A percentile compares a stretch with the other conserved stretches of the same genome.
phyloP scores from a whole-genome alignment of 202 grass and related monocot species.

The Schoenoplectus tabernaemontani region DNA sequence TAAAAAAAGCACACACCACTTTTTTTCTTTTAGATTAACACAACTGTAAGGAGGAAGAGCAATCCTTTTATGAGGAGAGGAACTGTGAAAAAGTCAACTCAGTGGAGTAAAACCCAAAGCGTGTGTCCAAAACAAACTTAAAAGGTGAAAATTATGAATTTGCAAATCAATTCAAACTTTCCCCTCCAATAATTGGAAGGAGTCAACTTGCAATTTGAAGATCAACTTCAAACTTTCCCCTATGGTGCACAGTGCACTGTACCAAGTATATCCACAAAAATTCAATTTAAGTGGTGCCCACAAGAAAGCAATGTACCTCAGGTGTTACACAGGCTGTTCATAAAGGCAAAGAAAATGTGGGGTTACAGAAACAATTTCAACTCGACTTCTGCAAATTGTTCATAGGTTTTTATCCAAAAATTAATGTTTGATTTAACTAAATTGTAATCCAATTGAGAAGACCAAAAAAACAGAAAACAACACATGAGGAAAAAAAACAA shows the following conservation, averaged over 20 bases:
- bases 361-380: neutral
- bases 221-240: conserved; percentile 8
- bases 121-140: neutral
- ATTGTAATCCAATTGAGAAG: neutral
- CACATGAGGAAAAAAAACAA: neutral
- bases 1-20: neutral
- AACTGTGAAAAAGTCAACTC: conserved; percentile 1
- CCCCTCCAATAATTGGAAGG: neutral
- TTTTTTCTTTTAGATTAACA: neutral
- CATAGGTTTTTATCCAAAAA: neutral
- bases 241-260: neutral
- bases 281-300: neutral
- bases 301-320: neutral
- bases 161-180: neutral
- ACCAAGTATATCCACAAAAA: neutral
- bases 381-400: neutral
- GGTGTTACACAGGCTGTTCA: neutral
- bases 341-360: neutral
- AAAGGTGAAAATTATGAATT: neutral
- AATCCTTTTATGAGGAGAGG: too few species aligned
- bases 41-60: neutral
- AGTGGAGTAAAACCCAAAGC: neutral
- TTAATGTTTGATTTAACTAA: neutral
- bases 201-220: conserved; percentile 9
- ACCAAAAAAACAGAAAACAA: neutral